Evolutionary conservation across 768 basidiomycete genomes (phyloP).

Genomic region (Russula olivacea): DNA sequence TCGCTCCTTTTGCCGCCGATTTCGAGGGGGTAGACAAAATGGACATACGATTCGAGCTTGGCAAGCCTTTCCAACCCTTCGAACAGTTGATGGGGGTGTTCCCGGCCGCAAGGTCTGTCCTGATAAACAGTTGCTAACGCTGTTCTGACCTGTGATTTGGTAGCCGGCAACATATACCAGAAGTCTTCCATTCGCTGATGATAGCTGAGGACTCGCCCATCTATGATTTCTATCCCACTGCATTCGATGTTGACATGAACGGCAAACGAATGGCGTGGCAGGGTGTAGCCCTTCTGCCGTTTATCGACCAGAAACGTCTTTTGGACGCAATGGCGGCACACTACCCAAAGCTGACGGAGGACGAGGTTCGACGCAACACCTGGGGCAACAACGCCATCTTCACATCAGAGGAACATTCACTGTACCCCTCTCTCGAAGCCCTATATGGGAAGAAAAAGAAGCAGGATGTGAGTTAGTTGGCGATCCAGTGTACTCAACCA

Average conservation of each 20-base stretch:
- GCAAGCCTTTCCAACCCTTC: slow-evolving; percentile 91
- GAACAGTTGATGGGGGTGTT: slow-evolving; percentile 99
- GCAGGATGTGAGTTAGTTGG: slow-evolving; percentile 52
- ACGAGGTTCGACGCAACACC: slow-evolving; percentile 76
- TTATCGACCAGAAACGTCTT: slow-evolving; percentile 83
- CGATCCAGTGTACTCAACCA: background rate
- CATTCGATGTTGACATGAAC: slow-evolving; percentile 98
- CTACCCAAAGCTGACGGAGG: slow-evolving; percentile 64
- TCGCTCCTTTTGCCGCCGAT: slow-evolving; percentile 95
- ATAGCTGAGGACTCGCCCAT: slow-evolving; percentile 81
- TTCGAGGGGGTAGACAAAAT: slow-evolving; percentile 75
- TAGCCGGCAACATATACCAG: slow-evolving; percentile 85
- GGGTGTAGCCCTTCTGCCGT: slow-evolving; percentile 92
- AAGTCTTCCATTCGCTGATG: slow-evolving; percentile 85
- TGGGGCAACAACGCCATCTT: slow-evolving; percentile 83
- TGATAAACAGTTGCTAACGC: background rate
- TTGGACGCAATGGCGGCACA: slow-evolving; percentile 73
- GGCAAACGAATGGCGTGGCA: slow-evolving; percentile 99
- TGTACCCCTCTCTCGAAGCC: slow-evolving; percentile 83
- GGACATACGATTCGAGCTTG: slow-evolving; percentile 72
- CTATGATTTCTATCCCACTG: slow-evolving; percentile 88
- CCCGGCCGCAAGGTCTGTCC: slow-evolving; percentile 75
- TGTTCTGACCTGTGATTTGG: slow-evolving; percentile 11
- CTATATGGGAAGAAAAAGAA: slow-evolving; percentile 88
- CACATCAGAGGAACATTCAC: slow-evolving; percentile 73